Conservation (phyloP, 345 rosid species). For the Microcos paniculata region DNA sequence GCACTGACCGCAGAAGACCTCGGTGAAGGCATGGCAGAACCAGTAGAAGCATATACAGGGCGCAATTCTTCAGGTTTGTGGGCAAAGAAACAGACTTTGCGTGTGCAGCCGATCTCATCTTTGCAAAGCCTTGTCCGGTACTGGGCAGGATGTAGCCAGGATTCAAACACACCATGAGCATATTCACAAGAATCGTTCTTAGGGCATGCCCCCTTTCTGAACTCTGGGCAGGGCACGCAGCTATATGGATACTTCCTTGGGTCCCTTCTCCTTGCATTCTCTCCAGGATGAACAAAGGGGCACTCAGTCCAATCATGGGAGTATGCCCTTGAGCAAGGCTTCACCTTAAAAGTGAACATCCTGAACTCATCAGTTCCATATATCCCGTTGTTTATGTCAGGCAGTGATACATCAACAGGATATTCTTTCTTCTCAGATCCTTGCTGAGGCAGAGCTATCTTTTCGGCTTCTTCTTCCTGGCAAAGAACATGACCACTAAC, state of each 20-base stretch:
- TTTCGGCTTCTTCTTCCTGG: constrained; percentile 46
- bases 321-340: constrained; percentile 98
- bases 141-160: constrained; percentile 98
- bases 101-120: constrained; percentile 81
- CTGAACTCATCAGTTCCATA: constrained; percentile 90
- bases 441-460: constrained; percentile 36
- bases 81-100: constrained; percentile 98
- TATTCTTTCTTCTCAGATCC: constrained; percentile 72
- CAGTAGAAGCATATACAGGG: constrained; percentile 88
- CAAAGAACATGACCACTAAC: constrained; percentile 15
- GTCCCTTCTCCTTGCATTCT: constrained; percentile 98
- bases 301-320: constrained; percentile 99
- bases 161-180: constrained; percentile 97
- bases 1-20: constrained; percentile 52
- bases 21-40: constrained; percentile 97
- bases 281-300: constrained; percentile 98
- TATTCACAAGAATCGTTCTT: constrained; percentile 92
- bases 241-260: constrained; percentile 88
- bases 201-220: constrained; percentile 89
- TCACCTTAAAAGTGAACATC: constrained; percentile 90
- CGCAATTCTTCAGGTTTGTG: constrained; percentile 84
- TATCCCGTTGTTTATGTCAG: constrained; percentile 88
- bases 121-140: constrained; percentile 94
- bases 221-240: constrained; percentile 98
- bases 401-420: constrained; percentile 77